Evolutionary conservation across 2,329 filamentous ascomycete species (phyloP).

Genomic region (Celoporthe dispersa): DNA sequence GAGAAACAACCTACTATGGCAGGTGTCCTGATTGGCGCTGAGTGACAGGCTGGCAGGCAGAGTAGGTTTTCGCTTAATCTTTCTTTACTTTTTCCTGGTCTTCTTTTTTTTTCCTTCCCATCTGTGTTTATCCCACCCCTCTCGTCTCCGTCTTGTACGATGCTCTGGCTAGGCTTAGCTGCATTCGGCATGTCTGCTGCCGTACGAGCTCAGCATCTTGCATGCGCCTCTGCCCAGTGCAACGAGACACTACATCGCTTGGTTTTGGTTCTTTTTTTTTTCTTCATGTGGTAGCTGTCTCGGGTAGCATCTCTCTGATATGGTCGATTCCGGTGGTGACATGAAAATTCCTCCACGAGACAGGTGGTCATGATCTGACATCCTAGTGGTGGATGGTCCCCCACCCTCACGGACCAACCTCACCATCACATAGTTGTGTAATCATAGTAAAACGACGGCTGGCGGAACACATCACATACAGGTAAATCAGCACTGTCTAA

Average conservation of each 20-base stretch:
- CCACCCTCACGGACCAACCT: slow-evolving; percentile 2
- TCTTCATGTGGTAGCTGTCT: not conserved
- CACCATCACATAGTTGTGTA: not conserved
- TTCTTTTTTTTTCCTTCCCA: not conserved
- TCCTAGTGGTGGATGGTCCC: not conserved
- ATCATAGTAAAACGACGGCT: not conserved
- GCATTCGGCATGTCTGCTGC: not conserved
- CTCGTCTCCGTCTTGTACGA: not conserved
- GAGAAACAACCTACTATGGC: not conserved
- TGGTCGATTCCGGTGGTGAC: not conserved
- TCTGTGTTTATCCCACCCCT: not conserved
- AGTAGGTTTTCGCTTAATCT: not conserved
- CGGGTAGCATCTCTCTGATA: not conserved
- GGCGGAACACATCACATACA: not conserved
- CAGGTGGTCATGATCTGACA: not conserved
- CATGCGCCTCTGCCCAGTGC: not conserved
- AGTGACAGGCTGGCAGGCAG: not conserved
- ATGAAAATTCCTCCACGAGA: not conserved
- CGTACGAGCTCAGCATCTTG: not conserved
- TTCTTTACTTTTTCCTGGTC: not conserved
- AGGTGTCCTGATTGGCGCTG: not conserved
- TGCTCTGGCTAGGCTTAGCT: not conserved
- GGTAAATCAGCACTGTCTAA: not conserved
- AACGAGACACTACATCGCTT: not conserved
- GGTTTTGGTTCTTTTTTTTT: not conserved